Conservation (phyloP, 2,329 filamentous ascomycete genomes). For the Colletotrichum eremochloae region DNA sequence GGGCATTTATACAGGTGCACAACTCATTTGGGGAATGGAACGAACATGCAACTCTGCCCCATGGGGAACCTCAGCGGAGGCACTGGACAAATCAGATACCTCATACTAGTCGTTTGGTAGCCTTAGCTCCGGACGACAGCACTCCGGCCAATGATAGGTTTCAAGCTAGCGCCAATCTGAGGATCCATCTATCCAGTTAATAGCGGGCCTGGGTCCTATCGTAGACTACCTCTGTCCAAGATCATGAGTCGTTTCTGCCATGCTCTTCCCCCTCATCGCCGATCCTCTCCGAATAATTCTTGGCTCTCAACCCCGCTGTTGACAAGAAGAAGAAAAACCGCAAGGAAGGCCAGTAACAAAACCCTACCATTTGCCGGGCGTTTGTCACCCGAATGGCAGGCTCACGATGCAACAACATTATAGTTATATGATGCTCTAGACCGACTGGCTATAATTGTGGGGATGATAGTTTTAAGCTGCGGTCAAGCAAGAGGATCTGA, state of each 20-base stretch:
- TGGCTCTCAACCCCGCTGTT: not conserved
- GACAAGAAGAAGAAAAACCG: not conserved
- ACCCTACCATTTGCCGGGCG: not conserved
- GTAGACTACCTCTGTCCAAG: not conserved
- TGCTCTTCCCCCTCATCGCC: not conserved
- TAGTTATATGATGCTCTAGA: not conserved
- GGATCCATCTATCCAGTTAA: not conserved
- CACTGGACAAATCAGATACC: not conserved
- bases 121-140: not conserved
- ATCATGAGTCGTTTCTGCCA: not conserved
- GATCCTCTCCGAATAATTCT: not conserved
- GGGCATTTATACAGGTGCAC: not conserved
- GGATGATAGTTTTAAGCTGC: not conserved
- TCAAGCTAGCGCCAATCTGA: not conserved
- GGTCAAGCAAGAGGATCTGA: not conserved
- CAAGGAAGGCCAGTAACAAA: not conserved
- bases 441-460: not conserved
- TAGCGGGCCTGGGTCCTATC: not conserved
- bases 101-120: not conserved
- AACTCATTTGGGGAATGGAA: not conserved
- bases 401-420: not conserved
- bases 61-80: conserved; percentile 1
- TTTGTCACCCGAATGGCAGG: not conserved
- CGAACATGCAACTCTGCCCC: not conserved
- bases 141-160: not conserved